Evolutionary conservation across 2,329 filamentous ascomycete genomes (phyloP).

Genomic region (Arachnomyces sp.): DNA sequence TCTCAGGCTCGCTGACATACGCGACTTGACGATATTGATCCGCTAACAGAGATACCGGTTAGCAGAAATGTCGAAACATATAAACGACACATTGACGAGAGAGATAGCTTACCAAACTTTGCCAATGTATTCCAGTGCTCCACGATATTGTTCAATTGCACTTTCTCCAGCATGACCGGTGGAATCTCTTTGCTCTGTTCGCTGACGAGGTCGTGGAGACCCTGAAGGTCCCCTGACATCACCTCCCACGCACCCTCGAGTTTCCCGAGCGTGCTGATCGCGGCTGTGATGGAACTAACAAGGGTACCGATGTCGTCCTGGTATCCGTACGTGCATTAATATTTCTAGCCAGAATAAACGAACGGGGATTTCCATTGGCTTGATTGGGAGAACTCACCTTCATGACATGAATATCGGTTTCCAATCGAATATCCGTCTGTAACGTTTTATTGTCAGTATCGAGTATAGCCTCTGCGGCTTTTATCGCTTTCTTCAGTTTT

Average conservation of each 20-base stretch:
- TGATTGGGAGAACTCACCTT: neutral
- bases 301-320: no score
- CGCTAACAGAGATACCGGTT: no score
- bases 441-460: neutral
- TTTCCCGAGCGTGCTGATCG: neutral
- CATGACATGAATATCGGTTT: neutral
- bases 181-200: no score
- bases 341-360: no score
- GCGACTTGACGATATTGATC: no score
- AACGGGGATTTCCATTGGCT: no score
- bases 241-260: neutral
- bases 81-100: no score
- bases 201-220: neutral
- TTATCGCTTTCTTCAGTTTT: neutral
- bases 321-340: no score
- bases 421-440: no score
- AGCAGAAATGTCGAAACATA: no score
- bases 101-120: neutral
- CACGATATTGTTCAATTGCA: neutral
- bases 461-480: neutral
- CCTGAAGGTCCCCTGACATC: neutral
- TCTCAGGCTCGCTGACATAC: no score
- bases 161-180: neutral
- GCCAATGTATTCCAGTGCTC: neutral
- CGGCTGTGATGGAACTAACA: neutral